Evolutionary conservation across 768 basidiomycete genomes (phyloP).

Genomic region (Hericium erinaceus): DNA sequence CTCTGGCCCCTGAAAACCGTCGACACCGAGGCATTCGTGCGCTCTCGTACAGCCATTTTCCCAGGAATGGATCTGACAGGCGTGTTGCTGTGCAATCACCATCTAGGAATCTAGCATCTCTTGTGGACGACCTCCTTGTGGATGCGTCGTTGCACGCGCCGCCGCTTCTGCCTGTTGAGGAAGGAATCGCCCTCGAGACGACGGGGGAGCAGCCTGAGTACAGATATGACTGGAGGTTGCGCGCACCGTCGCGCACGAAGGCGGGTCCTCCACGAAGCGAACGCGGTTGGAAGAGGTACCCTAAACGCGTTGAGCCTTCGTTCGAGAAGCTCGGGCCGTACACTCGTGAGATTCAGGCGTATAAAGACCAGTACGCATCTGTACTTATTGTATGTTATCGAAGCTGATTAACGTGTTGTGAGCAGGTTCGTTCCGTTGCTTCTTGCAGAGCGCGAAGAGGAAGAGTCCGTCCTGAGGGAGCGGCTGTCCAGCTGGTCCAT

Average conservation of each 20-base stretch:
- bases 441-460: conserved; percentile 54
- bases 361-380: conserved; percentile 41
- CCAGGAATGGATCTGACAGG: too few relatives aligned
- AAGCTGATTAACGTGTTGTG: neutral
- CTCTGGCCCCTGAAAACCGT: neutral
- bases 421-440: conserved; percentile 39
- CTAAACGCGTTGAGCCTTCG: conserved; percentile 32
- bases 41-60: neutral
- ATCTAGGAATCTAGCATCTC: neutral
- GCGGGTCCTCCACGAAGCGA: conserved; percentile 8
- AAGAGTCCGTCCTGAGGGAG: conserved; percentile 47
- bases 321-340: conserved; percentile 23
- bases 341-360: conserved; percentile 42
- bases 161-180: neutral
- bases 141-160: conserved; percentile 1
- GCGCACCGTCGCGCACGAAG: conserved; percentile 36
- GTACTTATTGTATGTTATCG: neutral
- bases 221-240: conserved; percentile 56
- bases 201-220: neutral
- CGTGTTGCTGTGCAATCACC: neutral
- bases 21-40: neutral
- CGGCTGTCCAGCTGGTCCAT: conserved; percentile 63
- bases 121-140: neutral
- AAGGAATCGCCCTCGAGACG: neutral
- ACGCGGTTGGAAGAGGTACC: conserved; percentile 16